Evolutionary conservation across 1,284 basidiomycete genomes (phyloP).

Genomic region (Volvariella surrecta): DNA sequence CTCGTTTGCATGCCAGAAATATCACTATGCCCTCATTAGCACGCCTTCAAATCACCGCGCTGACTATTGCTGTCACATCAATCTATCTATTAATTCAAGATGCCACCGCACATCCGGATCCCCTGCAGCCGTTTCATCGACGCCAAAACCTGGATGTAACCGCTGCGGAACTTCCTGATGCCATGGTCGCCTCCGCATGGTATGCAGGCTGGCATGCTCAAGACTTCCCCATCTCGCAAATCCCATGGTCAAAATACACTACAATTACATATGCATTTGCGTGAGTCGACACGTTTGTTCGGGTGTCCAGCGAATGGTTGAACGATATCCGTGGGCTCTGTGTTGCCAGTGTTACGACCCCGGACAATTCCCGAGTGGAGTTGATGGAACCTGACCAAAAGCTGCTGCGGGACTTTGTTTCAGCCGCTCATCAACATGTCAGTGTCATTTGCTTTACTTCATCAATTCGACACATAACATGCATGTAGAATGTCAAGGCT

Average conservation of each 20-base stretch:
- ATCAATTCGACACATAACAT: conserved; percentile 5
- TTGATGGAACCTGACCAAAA: conserved; percentile 31
- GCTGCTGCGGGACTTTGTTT: conserved; percentile 43
- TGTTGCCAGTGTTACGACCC: conserved; percentile 18
- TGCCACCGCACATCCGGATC: too few relatives aligned
- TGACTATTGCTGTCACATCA: too few relatives aligned
- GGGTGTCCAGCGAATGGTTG: not conserved
- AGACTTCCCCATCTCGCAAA: conserved; percentile 36
- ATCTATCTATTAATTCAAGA: too few relatives aligned
- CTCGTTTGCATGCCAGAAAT: too few relatives aligned
- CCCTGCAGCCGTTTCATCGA: too few relatives aligned
- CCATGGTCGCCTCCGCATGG: conserved; percentile 40
- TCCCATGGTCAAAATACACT: conserved; percentile 57
- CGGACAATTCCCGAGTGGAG: conserved; percentile 37
- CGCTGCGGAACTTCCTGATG: not conserved
- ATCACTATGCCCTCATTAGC: too few relatives aligned
- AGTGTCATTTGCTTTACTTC: conserved; percentile 12
- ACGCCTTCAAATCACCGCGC: too few relatives aligned
- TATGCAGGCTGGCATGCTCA: conserved; percentile 53
- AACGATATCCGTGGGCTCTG: not conserved
- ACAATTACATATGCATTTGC: conserved; percentile 59
- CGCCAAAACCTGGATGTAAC: not conserved
- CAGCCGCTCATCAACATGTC: conserved; percentile 46
- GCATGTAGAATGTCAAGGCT: conserved; percentile 51
- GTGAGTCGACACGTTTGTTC: conserved; percentile 26